phyloP scores from a whole-genome alignment of 1,284 basidiomycete species.

The Puccinia horiana region DNA sequence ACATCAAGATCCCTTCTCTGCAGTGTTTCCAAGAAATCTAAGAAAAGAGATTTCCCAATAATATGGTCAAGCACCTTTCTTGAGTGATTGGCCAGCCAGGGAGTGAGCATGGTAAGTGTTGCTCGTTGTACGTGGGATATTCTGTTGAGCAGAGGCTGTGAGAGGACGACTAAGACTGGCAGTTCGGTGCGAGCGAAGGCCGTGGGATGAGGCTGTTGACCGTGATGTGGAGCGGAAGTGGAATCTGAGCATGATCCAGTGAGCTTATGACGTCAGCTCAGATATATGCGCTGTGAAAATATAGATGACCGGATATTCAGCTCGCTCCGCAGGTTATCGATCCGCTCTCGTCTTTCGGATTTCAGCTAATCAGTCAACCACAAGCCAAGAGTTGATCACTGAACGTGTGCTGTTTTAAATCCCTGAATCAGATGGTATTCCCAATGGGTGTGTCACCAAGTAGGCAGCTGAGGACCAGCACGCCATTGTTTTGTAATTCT shows the following conservation, averaged over 20 bases:
- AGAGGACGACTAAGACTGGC: not conserved
- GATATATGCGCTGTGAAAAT: not conserved
- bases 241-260: not conserved
- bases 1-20: not conserved
- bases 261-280: not conserved
- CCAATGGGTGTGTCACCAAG: no score
- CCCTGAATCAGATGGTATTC: no score
- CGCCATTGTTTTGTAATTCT: no score
- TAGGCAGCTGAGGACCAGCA: no score
- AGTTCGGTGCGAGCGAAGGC: not conserved
- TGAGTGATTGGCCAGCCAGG: slow-evolving; percentile 11
- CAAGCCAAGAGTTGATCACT: no score
- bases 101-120: not conserved
- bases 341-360: no score
- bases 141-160: not conserved
- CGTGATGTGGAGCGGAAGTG: not conserved
- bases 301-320: not conserved
- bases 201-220: not conserved
- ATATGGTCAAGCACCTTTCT: not conserved
- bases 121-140: not conserved
- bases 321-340: no score
- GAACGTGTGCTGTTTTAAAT: no score
- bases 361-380: no score
- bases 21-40: no score
- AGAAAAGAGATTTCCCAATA: not conserved